phyloP scores from a whole-genome alignment of 2,329 filamentous ascomycete species.

The Plenodomus biglobosus region DNA sequence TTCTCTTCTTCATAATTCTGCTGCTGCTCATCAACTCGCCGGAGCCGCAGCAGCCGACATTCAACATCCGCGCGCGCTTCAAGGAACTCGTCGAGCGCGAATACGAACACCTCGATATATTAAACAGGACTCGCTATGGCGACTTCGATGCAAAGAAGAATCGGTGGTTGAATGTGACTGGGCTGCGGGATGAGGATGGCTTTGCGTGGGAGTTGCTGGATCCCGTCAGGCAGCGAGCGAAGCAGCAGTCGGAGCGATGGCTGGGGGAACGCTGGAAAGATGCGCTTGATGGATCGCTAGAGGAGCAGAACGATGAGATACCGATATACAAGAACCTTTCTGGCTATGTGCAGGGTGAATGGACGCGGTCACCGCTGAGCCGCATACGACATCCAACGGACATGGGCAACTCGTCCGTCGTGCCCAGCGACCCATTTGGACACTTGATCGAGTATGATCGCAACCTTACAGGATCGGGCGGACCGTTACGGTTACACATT shows the following conservation, averaged over 20 bases:
- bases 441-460: constrained; percentile 65
- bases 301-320: constrained; percentile 47
- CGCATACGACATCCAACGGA: constrained; percentile 50
- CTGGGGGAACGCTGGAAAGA: constrained; percentile 40
- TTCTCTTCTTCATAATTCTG: constrained; percentile 43
- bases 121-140: constrained; percentile 45
- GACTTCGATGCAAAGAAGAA: constrained; percentile 51
- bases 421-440: constrained; percentile 67
- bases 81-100: constrained; percentile 56
- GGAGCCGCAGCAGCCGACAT: constrained; percentile 38
- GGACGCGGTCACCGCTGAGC: constrained; percentile 62
- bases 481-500: constrained; percentile 71
- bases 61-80: constrained; percentile 37
- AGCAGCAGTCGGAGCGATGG: constrained; percentile 54
- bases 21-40: constrained; percentile 43
- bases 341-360: constrained; percentile 74
- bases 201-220: constrained; percentile 77
- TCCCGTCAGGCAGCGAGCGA: constrained; percentile 65
- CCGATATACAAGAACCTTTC: constrained; percentile 78
- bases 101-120: constrained; percentile 51
- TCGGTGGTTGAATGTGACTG: constrained; percentile 64
- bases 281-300: constrained; percentile 27
- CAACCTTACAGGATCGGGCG: constrained; percentile 71
- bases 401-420: constrained; percentile 57
- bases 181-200: constrained; percentile 71